A percentile compares a stretch with the other conserved stretches of the same genome.
These are phyloP conservation scores for Chionographis japonica DNA, from an alignment of 106 monocot genomes.

Conservation along the genomic window DNA sequence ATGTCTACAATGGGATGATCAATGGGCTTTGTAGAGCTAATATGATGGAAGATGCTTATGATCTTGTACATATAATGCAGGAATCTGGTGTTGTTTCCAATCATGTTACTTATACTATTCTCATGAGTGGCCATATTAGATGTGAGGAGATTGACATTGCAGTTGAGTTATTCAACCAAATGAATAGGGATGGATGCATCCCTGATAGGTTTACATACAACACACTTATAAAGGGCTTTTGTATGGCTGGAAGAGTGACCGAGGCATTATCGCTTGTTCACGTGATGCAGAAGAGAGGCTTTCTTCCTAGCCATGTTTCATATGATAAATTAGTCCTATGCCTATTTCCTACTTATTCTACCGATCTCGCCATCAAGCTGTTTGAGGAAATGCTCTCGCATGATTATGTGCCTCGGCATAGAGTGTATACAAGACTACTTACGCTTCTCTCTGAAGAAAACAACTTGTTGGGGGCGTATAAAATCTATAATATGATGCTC, in stretches of 20 bases:
- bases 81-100: conserved; percentile 26
- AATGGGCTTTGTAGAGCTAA: conserved; percentile 38
- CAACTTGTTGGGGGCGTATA: conserved; percentile 15
- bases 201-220: conserved; percentile 24
- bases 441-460: conserved; percentile 8
- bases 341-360: conserved; percentile 12
- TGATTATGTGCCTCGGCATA: conserved; percentile 21
- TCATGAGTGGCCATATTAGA: conserved; percentile 23
- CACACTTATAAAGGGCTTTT: conserved; percentile 25
- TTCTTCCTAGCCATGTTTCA: conserved; percentile 26
- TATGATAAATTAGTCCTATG: conserved; percentile 20
- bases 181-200: conserved; percentile 16
- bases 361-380: conserved; percentile 17
- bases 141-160: conserved; percentile 23
- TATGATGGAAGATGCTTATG: conserved; percentile 33
- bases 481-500: conserved; percentile 28
- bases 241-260: conserved; percentile 15
- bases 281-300: conserved; percentile 39
- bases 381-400: conserved; percentile 38
- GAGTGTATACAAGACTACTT: conserved; percentile 23
- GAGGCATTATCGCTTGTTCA: conserved; percentile 33
- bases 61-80: conserved; percentile 21
- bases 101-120: conserved; percentile 39
- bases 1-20: conserved; percentile 42
- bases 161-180: conserved; percentile 31